Evolutionary conservation across 768 basidiomycete species (phyloP), one percentile per base, ranked within the genome.

Genomic region (Dentipellis sp.): DNA sequence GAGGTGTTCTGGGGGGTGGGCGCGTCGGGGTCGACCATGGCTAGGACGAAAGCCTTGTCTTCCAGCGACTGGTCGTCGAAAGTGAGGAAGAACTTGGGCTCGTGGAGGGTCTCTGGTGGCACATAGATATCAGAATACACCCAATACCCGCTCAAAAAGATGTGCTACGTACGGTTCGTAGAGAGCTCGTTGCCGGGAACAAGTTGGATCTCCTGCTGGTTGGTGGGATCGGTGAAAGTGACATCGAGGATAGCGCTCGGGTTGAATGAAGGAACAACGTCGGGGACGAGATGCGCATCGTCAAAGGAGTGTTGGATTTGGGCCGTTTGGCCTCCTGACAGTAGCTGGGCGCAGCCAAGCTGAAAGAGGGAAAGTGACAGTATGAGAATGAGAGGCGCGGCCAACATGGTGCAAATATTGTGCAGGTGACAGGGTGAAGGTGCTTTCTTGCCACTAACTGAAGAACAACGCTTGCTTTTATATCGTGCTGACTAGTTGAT

Each of bases 11-110:
- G 38, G 8, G 52, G 52, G 6, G 52, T 53, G 19, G 52, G 52
- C 39, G 52, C 52, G 52, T 53, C 52, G 52, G 52, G 52, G 38
- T 53, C 52, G 39, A 53, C 38, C 17, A 53, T 40, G 5, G 52
- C 52, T 5, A 53, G 36, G 19, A 53, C 37, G 37, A 53, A 53
- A 14, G 52, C 19, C 52, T 38, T 39, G 7, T 22, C 14, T 1
- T 10, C 52, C 5, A 53, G 6, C 4, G 38, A 7, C n/a, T 36
- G n/a, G 6, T 29, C 22, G 16, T 53, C 19, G 14, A 23, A 53
- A 4, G 38, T 53, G n/a, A 53, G 39, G 38, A 53, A 42, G 39
- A 53, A 53, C 52, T 53, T 36, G 14, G 52, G 52, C 52, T 39
- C 52, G 17, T 39, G 10, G 11, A 29, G 10, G 16, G 29, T 34